Base-by-base conservation (phyloP, 805 yeast species). In the Allodekkera sacchari region DNA sequence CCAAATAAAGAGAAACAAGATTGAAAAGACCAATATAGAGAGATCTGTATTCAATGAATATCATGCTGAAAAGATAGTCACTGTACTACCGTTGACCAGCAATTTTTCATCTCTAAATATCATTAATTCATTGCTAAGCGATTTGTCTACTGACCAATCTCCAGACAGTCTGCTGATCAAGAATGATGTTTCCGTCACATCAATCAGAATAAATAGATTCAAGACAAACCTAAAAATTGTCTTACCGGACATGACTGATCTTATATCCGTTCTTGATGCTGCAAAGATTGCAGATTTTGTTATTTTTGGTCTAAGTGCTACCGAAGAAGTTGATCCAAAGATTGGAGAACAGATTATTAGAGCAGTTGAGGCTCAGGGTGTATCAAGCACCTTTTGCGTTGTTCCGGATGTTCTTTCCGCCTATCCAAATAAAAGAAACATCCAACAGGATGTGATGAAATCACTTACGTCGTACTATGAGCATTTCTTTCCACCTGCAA, bases 331-430 rank as follows among this genome's bases (percentile, higher is more conserved):
- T 32, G 87, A 80, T 43, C 64, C 66, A 28, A 69, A 68, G 24
- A 71, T 74, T 45, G 97, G 97, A 30, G 98, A 92, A 59, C 88
- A 84, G 48, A 74, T 88, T 18, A 65, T 92, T 35, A 75, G 97
- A 57, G 83, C 95, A 2, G 68, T 88, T 22, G 85, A 83, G 48
- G 71, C 88, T 10, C 98, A 94, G 61, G 97, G 97, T 64, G 80
- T 88, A 10, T 79, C 95, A 0, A 73, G 85, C 4, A 77, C 77
- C 2, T 61, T 81, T 34, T 92, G 94, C 18, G 84, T 83, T 8
- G 72, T 88, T 18, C 74, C 92, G 6, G 84, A 85, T 47, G 52
- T 87, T 21, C 71, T 79, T 2, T 50, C 69, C 3, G 71, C 76
- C 1, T 83, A 74, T 43, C 77, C 81, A 25, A 14, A 14, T 8